Evolutionary conservation across 1,284 basidiomycete genomes (phyloP).

Genomic region (Ceratobasidium sp.): DNA sequence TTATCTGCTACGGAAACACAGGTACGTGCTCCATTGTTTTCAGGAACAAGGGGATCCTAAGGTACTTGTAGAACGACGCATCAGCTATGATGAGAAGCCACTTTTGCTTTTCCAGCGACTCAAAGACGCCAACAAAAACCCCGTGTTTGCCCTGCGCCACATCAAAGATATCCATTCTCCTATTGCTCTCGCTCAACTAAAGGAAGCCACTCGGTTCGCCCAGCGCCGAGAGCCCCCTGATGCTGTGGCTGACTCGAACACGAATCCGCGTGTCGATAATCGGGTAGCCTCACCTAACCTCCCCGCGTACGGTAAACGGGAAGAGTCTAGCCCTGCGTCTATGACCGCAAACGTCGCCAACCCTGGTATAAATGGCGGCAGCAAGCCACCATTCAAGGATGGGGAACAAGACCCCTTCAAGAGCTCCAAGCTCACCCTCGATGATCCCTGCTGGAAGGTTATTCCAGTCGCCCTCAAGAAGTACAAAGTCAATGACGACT

Average conservation of each 20-base stretch:
- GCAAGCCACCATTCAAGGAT: constrained; percentile 26
- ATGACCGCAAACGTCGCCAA: constrained; percentile 38
- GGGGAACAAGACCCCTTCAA: constrained; percentile 61
- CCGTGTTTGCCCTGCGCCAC: constrained; percentile 98
- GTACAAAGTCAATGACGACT: constrained; percentile 98
- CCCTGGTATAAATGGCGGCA: constrained; percentile 43
- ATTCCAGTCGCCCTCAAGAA: constrained; percentile 97
- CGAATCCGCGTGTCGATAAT: constrained; percentile 2
- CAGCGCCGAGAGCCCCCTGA: constrained; percentile 22
- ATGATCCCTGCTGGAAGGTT: constrained; percentile 98
- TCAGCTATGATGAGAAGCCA: constrained; percentile 98
- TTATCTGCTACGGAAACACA: constrained; percentile 93
- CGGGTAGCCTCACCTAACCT: constrained; percentile 38
- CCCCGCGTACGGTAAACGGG: constrained; percentile 41
- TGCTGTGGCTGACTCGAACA: not conserved
- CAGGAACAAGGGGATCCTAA: constrained; percentile 13
- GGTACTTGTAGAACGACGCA: constrained; percentile 74
- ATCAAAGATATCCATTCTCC: constrained; percentile 98
- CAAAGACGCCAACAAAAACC: constrained; percentile 95
- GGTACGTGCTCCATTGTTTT: constrained; percentile 58
- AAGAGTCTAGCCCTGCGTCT: constrained; percentile 41
- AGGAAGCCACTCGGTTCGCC: constrained; percentile 72
- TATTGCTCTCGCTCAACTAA: constrained; percentile 91
- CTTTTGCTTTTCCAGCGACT: constrained; percentile 94
- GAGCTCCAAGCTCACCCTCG: constrained; percentile 87